Percentiles rank a stretch among this genome's conserved stretches.
These are phyloP conservation scores for Eucalyptus erythrocorys DNA, from an alignment of 345 rosid species.

Conservation along the genomic window DNA sequence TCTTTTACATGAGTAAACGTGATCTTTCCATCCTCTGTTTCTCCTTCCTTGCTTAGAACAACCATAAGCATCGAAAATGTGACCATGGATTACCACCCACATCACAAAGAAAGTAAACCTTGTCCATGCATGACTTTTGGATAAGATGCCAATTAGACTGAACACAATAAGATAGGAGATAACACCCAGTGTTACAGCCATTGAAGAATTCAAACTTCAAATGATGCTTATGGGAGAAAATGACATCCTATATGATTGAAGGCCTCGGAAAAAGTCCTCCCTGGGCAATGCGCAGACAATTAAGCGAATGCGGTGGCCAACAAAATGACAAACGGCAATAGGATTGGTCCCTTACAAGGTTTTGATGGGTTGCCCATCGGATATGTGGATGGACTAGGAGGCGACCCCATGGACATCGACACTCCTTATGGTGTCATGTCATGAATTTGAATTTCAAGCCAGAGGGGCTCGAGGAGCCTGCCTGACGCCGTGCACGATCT, in stretches of 20 bases:
- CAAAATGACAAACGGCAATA: fast-evolving
- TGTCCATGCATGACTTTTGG: too few relatives aligned
- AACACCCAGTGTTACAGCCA: too few relatives aligned
- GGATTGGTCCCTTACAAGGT: fast-evolving
- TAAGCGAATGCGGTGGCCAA: fast-evolving
- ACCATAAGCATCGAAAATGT: too few relatives aligned
- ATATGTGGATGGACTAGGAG: too few relatives aligned
- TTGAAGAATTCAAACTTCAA: fast-evolving
- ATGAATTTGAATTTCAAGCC: fast-evolving
- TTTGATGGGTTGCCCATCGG: fast-evolving
- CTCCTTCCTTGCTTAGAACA: fast-evolving
- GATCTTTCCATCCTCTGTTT: fast-evolving
- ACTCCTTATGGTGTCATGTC: fast-evolving
- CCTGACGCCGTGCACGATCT: fast-evolving
- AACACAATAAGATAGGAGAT: too few relatives aligned
- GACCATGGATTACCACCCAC: too few relatives aligned
- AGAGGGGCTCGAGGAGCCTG: fast-evolving
- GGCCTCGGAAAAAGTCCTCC: too few relatives aligned
- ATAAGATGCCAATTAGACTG: too few relatives aligned
- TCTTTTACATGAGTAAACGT: fast-evolving
- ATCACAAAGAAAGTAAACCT: too few relatives aligned
- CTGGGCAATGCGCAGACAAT: fast-evolving
- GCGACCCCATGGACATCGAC: too few relatives aligned
- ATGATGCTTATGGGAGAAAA: too few relatives aligned
- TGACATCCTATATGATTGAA: fast-evolving